These are phyloP conservation scores for Karstenula rhodostoma DNA, from an alignment of 2,329 filamentous ascomycete species.

Conservation along the genomic window DNA sequence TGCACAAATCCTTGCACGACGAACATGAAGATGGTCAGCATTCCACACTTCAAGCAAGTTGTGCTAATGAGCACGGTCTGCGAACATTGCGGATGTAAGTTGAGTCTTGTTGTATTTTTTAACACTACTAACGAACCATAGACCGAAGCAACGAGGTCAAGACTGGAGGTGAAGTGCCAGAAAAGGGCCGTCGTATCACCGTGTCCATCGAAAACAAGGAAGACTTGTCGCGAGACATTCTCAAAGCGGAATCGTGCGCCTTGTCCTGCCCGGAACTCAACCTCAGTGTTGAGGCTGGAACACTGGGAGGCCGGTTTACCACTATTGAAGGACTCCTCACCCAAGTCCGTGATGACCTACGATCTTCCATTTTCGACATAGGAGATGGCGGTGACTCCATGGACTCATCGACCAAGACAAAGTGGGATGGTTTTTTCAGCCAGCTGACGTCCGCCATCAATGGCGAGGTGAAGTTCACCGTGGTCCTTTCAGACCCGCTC, in stretches of 20 bases:
- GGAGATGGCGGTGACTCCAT: conserved; percentile 85
- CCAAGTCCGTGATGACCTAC: conserved; percentile 89
- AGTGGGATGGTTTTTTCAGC: conserved; percentile 84
- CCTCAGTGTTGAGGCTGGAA: conserved; percentile 89
- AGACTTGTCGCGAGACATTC: conserved; percentile 89
- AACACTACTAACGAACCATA: conserved; percentile 25
- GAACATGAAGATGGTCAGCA: conserved; percentile 99
- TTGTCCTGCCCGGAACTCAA: conserved; percentile 87
- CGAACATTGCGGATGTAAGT: conserved; percentile 78
- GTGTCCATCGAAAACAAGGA: conserved; percentile 72
- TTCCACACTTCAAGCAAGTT: conserved; percentile 97
- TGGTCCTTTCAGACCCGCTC: conserved; percentile 86
- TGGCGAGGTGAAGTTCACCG: conserved; percentile 80
- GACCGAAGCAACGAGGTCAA: conserved; percentile 96
- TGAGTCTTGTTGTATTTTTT: background rate
- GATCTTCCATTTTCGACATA: conserved; percentile 83
- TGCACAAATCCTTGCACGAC: conserved; percentile 87
- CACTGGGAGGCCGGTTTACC: conserved; percentile 93
- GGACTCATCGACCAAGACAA: conserved; percentile 66
- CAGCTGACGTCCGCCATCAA: conserved; percentile 79
- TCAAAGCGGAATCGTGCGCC: conserved; percentile 93
- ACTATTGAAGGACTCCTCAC: conserved; percentile 94
- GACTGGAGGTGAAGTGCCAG: conserved; percentile 91
- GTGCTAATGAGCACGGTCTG: conserved; percentile 95
- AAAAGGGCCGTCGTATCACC: conserved; percentile 82